A percentile compares a stretch with the other conserved stretches of the same genome.
phyloP scores from a whole-genome alignment of 768 basidiomycete genomes.

The Podaxis mareebaensis region DNA sequence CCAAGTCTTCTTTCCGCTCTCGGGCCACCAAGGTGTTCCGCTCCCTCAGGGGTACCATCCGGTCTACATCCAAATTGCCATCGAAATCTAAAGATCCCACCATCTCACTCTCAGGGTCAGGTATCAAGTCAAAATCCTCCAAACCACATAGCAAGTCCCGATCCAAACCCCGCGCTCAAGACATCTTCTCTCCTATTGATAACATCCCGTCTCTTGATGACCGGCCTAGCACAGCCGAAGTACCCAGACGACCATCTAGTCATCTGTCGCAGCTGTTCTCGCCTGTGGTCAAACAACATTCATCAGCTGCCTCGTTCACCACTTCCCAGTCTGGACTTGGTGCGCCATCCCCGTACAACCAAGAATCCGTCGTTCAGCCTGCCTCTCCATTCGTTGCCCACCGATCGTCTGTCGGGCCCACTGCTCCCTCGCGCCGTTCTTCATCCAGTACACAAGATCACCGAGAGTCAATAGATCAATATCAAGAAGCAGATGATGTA shows the following conservation, averaged over 20 bases:
- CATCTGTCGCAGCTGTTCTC: conserved; percentile 40
- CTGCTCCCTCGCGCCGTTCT: conserved; percentile 2
- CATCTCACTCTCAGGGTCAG: conserved; percentile 34
- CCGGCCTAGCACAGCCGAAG: conserved; percentile 18
- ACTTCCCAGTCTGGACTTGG: background rate
- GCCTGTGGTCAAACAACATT: conserved; percentile 23
- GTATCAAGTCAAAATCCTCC: conserved; percentile 33
- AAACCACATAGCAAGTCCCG: conserved; percentile 18
- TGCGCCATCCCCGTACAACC: conserved; percentile 2
- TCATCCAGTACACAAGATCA: conserved; percentile 7
- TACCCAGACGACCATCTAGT: conserved; percentile 38
- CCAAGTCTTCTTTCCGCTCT: conserved; percentile 35
- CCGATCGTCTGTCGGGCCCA: background rate
- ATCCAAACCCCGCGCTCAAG: conserved; percentile 39
- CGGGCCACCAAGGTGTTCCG: conserved; percentile 46
- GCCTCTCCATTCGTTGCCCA: background rate
- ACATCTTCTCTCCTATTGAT: conserved; percentile 26
- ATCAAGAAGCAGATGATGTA: background rate
- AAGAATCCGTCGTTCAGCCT: background rate
- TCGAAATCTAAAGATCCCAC: background rate
- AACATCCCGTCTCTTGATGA: conserved; percentile 17
- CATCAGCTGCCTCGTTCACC: conserved; percentile 30
- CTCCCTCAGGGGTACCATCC: conserved; percentile 41
- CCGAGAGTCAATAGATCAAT: background rate
- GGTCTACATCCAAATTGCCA: conserved; percentile 3